Evolutionary conservation across 352 stramenopile genomes (phyloP), one percentile per base, ranked within the genome.

Genomic region (Peronospora destructor): DNA sequence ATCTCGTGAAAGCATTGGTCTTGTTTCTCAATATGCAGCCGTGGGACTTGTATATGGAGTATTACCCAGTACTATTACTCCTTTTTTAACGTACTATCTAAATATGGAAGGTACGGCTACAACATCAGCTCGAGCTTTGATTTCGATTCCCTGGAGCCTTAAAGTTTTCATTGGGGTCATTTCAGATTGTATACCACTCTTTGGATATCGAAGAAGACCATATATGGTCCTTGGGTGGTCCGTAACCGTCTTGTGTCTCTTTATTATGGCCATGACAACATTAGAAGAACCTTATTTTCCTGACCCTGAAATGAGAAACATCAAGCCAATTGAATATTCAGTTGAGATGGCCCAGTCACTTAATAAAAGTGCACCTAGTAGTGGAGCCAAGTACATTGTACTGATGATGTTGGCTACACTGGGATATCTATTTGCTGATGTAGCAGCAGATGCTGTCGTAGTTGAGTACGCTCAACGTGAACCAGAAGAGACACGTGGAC

Each of bases 381-480:
- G 50, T 47, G 70, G 65, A 23, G 66, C 51, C 52, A 74, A 70
- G 44, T 76, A 76, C 14, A 66, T 73, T 52, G 56, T 81, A 17
- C 61, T 76, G 41, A 74, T 77, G 64, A 76, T 74, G 57, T 48
- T 76, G 14, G 64, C 70, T 4, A 72, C 67, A 2, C 50, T 84
- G 0, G 66, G 68, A n/a, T 84, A 79, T 45, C 48, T 81, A 12
- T 61, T 82, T 30, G 61, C 66, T n/a, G 70, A 84, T 28, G 69
- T 79, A 14, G 68, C 73, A 21, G 65, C 69, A 2, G 73, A 84
- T 45, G 69, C 59, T 7, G 55, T 84, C 3, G 68, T 84, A 25
- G 68, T 84, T 11, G 71, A 81, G 39, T 71, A 74, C 17, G 71
- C 73, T 28, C 73, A 84, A 41, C 65, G 70, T n/a, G 73, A 84